A percentile compares a stretch with the other conserved stretches of the same genome.
Evolutionary conservation across 2,329 filamentous ascomycete species (phyloP).

Genomic region (Pseudophaeomoniella oleicola): DNA sequence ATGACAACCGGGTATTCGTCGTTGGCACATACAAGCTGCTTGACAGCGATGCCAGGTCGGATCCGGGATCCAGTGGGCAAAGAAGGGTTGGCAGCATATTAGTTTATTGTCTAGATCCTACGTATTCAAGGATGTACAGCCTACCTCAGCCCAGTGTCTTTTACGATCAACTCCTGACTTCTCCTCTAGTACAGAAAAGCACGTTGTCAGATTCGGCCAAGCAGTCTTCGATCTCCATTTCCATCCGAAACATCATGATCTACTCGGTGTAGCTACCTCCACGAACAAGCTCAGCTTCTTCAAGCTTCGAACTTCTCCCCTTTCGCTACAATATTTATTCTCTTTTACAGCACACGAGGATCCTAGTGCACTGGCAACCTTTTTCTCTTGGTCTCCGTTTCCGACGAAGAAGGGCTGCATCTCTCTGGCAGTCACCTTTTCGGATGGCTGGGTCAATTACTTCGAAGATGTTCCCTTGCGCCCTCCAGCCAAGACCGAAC

Average conservation of each 20-base stretch:
- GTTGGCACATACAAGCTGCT: slow-evolving; percentile 71
- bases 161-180: slow-evolving; percentile 6
- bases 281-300: slow-evolving; percentile 57
- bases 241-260: slow-evolving; percentile 37
- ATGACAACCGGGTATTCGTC: slow-evolving; percentile 49
- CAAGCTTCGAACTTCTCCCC: slow-evolving; percentile 29
- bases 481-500: slow-evolving; percentile 19
- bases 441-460: slow-evolving; percentile 48
- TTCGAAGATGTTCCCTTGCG: slow-evolving; percentile 16
- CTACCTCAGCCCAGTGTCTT: not conserved
- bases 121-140: slow-evolving; percentile 14
- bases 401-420: slow-evolving; percentile 10
- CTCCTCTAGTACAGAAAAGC: slow-evolving; percentile 34
- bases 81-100: slow-evolving; percentile 60
- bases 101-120: slow-evolving; percentile 41
- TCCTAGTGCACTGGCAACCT: slow-evolving; percentile 48
- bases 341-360: slow-evolving; percentile 38
- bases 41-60: slow-evolving; percentile 13
- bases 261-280: slow-evolving; percentile 65
- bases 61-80: slow-evolving; percentile 29
- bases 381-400: slow-evolving; percentile 57
- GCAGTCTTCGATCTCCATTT: slow-evolving; percentile 82
- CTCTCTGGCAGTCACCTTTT: slow-evolving; percentile 54
- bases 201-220: slow-evolving; percentile 49
- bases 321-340: slow-evolving; percentile 17